Evolutionary conservation across 768 basidiomycete species (phyloP).

Genomic region (Lactifluus pinguis): DNA sequence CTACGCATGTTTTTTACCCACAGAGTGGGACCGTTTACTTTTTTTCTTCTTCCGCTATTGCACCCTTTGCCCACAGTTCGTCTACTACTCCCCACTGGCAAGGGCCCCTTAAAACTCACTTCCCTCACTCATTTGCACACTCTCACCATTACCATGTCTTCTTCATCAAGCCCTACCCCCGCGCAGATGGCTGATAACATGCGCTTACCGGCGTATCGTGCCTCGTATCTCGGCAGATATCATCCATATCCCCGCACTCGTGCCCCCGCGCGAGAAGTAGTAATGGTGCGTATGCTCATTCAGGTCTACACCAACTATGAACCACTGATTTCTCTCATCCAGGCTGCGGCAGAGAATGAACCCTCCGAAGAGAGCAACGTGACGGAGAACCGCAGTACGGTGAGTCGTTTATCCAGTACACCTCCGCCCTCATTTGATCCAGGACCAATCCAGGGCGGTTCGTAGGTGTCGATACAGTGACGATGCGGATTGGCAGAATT

Average conservation of each 20-base stretch:
- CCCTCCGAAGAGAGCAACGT: neutral
- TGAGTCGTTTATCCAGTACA: neutral
- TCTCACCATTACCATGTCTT: neutral
- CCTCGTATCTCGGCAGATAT: conserved; percentile 12
- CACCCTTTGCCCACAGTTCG: conserved; percentile 7
- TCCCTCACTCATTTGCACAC: neutral
- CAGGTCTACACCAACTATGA: neutral
- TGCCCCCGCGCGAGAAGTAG: conserved; percentile 5
- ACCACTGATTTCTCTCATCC: neutral
- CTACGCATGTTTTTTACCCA: neutral
- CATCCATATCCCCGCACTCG: conserved; percentile 17
- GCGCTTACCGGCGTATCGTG: conserved; percentile 16
- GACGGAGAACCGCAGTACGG: neutral
- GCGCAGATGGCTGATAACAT: conserved; percentile 1
- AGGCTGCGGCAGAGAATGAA: conserved; percentile 1
- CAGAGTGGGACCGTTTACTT: neutral
- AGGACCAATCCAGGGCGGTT: neutral
- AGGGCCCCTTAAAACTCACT: neutral
- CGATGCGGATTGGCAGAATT: neutral
- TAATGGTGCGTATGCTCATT: conserved; percentile 1
- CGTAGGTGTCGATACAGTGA: neutral
- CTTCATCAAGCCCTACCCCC: neutral
- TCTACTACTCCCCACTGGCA: neutral
- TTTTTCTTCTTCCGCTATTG: neutral
- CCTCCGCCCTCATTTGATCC: neutral